These are phyloP conservation scores for Cryptosporidium muris DNA, from an alignment of 169 alveolate species.

Conservation along the genomic window DNA sequence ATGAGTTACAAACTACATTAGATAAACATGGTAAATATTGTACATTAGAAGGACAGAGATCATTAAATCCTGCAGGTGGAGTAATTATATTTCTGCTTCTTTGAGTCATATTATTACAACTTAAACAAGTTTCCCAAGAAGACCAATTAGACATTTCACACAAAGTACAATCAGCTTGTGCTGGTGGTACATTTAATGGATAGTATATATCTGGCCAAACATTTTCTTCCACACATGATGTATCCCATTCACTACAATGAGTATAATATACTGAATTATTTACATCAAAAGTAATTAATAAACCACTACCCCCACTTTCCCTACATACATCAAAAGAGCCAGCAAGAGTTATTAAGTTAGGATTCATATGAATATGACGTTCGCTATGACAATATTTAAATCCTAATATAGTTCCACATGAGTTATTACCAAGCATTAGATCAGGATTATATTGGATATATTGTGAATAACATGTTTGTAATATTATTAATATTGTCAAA, in stretches of 20 bases:
- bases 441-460: too few relatives aligned
- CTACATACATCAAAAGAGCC: neutral
- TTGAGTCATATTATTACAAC: conserved; percentile 10
- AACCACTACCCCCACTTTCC: conserved; percentile 39
- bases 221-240: too few relatives aligned
- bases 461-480: too few relatives aligned
- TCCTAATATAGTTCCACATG: too few relatives aligned
- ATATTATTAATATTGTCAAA: too few relatives aligned
- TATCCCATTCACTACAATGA: too few relatives aligned
- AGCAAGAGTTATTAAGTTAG: too few relatives aligned
- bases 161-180: neutral
- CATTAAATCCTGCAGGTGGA: neutral
- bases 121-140: conserved; percentile 37
- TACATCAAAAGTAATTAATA: neutral
- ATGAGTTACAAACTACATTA: conserved; percentile 39
- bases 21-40: conserved; percentile 20
- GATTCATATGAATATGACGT: too few relatives aligned
- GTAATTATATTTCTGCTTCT: conserved; percentile 4
- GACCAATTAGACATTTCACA: conserved; percentile 28
- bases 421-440: too few relatives aligned
- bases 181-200: too few relatives aligned
- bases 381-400: too few relatives aligned
- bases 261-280: neutral
- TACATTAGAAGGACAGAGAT: neutral
- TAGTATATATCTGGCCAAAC: too few relatives aligned